A percentile compares a stretch with the other conserved stretches of the same genome.
Evolutionary conservation across 805 yeast species (phyloP).

Genomic region (Saccharomycopsis sp.): DNA sequence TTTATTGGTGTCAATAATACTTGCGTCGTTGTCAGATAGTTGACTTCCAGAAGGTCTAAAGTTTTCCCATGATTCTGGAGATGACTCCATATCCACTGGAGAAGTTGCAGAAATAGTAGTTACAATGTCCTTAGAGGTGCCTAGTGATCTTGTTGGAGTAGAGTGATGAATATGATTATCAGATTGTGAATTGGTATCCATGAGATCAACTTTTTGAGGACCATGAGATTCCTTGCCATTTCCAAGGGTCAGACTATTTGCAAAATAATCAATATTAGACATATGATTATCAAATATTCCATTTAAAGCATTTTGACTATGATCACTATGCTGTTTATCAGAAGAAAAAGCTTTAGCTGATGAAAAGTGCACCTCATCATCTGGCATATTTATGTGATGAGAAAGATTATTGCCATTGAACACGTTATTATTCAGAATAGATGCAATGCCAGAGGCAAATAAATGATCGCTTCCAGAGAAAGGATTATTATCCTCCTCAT

Average conservation of each 20-base stretch:
- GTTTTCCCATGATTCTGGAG: constrained; percentile 13
- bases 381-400: too few relatives aligned
- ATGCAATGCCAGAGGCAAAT: constrained; percentile 33
- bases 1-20: not conserved
- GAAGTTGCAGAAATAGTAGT: not conserved
- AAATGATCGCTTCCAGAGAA: constrained; percentile 32
- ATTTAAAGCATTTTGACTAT: too few relatives aligned
- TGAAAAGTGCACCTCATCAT: too few relatives aligned
- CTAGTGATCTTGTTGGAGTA: not conserved
- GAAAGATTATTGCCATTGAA: too few relatives aligned
- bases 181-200: too few relatives aligned
- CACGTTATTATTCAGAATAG: too few relatives aligned
- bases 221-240: too few relatives aligned
- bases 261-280: not conserved
- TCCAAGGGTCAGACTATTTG: not conserved
- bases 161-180: not conserved
- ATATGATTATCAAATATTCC: not conserved
- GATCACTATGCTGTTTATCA: too few relatives aligned
- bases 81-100: not conserved
- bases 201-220: too few relatives aligned
- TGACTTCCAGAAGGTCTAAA: constrained; percentile 1
- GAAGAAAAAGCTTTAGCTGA: too few relatives aligned
- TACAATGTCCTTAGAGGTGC: not conserved
- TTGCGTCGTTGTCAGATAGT: not conserved
- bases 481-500: constrained; percentile 35